Evolutionary conservation across 1,284 basidiomycete genomes (phyloP).

Genomic region (Microbotryum violaceum): DNA sequence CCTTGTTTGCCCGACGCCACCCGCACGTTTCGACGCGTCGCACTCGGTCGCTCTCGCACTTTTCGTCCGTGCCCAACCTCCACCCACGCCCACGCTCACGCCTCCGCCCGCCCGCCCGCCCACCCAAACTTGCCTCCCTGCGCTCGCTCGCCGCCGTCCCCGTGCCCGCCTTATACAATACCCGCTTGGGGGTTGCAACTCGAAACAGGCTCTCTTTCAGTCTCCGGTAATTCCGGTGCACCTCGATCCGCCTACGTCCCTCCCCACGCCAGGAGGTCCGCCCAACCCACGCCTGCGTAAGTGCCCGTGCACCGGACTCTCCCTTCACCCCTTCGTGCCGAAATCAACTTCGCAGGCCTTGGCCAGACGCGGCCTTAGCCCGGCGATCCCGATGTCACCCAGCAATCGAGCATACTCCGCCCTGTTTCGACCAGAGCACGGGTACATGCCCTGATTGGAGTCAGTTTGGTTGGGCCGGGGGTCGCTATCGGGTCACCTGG

Average conservation of each 20-base stretch:
- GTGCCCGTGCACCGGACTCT: no score
- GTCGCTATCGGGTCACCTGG: no score
- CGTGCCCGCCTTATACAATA: background rate
- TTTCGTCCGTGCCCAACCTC: background rate
- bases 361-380: no score
- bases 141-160: background rate
- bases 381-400: no score
- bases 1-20: no score
- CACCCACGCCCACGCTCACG: no score
- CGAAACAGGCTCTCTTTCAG: constrained; percentile 22
- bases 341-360: no score
- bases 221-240: constrained; percentile 14
- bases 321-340: no score
- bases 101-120: background rate
- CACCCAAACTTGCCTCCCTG: background rate
- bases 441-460: no score
- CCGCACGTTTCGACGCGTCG: background rate
- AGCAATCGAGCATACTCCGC: no score
- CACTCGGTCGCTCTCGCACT: constrained; percentile 3
- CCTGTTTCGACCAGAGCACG: no score
- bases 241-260: constrained; percentile 32
- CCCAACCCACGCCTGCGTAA: background rate
- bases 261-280: constrained; percentile 33
- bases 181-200: background rate
- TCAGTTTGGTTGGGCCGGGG: no score